Percentiles rank a stretch among this genome's conserved stretches.
These are phyloP conservation scores for Cupressus sempervirens DNA, from an alignment of 75 land plant species.

Conservation along the genomic window DNA sequence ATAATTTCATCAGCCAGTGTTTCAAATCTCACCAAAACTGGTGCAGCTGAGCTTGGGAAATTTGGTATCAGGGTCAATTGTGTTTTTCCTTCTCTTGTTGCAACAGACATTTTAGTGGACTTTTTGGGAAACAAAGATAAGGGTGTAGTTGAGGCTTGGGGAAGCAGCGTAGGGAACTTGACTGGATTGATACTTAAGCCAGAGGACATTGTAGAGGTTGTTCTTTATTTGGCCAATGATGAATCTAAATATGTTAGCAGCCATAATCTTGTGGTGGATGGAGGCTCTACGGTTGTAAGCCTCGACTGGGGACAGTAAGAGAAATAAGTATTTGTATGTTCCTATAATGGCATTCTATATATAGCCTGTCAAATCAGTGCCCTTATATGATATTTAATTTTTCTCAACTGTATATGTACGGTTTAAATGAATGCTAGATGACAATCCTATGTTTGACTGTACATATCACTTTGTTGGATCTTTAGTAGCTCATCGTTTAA, in stretches of 20 bases:
- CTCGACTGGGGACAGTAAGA: no score
- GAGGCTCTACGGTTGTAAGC: conserved; percentile 20
- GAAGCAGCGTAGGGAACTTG: conserved; percentile 38
- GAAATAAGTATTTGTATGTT: no score
- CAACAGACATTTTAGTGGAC: conserved; percentile 47
- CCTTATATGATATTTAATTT: no score
- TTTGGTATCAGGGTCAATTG: conserved; percentile 71
- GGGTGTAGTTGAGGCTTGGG: conserved; percentile 43
- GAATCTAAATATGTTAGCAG: conserved; percentile 61
- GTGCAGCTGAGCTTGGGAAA: conserved; percentile 57
- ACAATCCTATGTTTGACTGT: no score
- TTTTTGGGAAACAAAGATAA: conserved; percentile 32
- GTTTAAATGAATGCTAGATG: no score
- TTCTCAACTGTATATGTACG: no score
- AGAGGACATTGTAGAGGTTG: conserved; percentile 55
- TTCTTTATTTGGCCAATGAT: conserved; percentile 55
- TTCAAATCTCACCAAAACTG: conserved; percentile 49
- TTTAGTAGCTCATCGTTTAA: no score
- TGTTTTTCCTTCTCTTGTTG: conserved; percentile 66
- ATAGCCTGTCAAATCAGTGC: no score
- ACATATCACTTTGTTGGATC: no score
- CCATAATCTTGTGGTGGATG: conserved; percentile 70
- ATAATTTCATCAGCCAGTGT: conserved; percentile 60
- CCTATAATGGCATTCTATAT: no score
- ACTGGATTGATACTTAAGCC: conserved; percentile 25